Percentiles rank a stretch among this genome's conserved stretches.
Conservation (phyloP, 495 filamentous ascomycete genomes). For the Neurospora sp. region DNA sequence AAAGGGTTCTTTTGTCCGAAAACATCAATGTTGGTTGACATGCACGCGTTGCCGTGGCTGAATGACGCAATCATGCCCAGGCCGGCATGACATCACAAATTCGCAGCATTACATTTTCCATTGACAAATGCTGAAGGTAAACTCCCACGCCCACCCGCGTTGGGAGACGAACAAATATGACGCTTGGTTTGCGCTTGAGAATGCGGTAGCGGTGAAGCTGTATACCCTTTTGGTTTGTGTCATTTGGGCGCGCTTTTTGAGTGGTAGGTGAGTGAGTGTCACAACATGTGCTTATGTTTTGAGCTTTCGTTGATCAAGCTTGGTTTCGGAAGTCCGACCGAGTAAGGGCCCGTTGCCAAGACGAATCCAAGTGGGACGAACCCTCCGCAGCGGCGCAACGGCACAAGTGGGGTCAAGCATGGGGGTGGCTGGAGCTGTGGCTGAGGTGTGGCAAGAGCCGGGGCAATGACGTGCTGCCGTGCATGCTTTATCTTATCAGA, state of each 20-base stretch:
- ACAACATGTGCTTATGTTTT: neutral
- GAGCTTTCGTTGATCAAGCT: neutral
- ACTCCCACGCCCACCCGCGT: no score
- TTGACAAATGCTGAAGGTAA: neutral
- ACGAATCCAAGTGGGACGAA: neutral
- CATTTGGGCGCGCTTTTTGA: neutral
- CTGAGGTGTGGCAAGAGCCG: neutral
- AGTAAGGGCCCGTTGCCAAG: neutral
- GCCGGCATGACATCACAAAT: neutral
- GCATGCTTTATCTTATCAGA: neutral
- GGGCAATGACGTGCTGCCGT: neutral
- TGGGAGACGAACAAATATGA: neutral
- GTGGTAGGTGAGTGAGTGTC: neutral
- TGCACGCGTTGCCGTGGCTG: neutral
- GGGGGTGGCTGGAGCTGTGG: neutral
- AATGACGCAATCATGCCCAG: neutral
- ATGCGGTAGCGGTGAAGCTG: neutral
- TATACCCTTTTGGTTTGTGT: neutral
- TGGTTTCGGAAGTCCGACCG: neutral
- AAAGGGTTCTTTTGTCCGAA: neutral
- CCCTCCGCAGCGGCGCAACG: neutral
- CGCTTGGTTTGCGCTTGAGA: neutral
- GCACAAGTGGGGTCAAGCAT: neutral
- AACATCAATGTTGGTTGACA: neutral
- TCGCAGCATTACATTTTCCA: neutral